Base-by-base conservation (phyloP, 2,329 filamentous ascomycete species). In the Fusarium sp. region DNA sequence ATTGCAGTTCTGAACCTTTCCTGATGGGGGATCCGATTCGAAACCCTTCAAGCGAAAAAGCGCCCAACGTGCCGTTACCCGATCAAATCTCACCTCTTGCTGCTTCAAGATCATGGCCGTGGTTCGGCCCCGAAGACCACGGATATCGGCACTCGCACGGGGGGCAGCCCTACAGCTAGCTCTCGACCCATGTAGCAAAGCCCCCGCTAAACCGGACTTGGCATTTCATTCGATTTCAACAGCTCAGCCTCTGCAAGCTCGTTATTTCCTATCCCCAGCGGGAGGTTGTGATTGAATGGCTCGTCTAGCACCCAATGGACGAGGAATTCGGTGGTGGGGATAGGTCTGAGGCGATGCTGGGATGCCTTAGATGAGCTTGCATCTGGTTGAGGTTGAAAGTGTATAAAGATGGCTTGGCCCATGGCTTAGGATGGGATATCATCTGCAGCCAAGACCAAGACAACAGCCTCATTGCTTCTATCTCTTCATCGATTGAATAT, bases 121-220 rank as follows among this genome's bases (percentile, higher is more conserved):
- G 14, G 7, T 40, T 63, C 60, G 60, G 60, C 33, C 60, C 60
- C 60, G 60, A 63, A 63, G 58, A 38, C 25, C 60, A 54, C 60
- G 60, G 60, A 22, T 63, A 22, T 27, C 61, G 61, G 47, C 61
- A 56, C 33, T 22, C 30, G 65, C 58, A 57, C 62, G 65, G 65
- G 14, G 57, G 59, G 20, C 69, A 74, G 72, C 72, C 72, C 72
- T 74, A 75, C 38, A 61, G 62, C 11, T 27, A 61, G 62, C 11
- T 27, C 17, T 20, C 45, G 15, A 63, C 32, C 61, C 57, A 35
- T 60, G 59, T 15, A 25, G 11, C 45, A 35, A 32, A 52, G 38
- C 50, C 35, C n/a, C 33, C n/a, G 56, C 72, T 74, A 75, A 67
- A 60, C 72, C 63, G 6, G 15, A 70, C 27, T 8, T 52, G 63